Percentiles rank a stretch among this genome's conserved stretches.
Conservation (phyloP, 495 filamentous ascomycete genomes). For the Penicilliopsis zonata region DNA sequence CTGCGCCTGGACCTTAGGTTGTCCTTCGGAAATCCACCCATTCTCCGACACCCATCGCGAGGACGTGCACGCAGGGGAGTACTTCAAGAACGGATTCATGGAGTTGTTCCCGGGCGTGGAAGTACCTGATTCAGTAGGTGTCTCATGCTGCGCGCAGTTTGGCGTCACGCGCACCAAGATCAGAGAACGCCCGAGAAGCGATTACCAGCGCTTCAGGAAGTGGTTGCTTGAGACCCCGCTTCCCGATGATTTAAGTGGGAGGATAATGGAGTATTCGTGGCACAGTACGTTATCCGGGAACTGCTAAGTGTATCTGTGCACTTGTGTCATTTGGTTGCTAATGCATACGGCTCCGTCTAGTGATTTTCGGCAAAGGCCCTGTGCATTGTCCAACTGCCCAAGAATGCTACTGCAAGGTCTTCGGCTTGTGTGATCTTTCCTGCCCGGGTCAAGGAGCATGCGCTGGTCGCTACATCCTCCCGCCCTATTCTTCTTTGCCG, state of each 20-base stretch:
- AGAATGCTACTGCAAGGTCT: constrained; percentile 54
- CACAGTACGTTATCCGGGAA: constrained; percentile 32
- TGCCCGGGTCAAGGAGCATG: constrained; percentile 25
- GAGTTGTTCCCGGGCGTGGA: constrained; percentile 39
- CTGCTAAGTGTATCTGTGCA: constrained; percentile 4
- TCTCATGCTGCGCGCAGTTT: constrained; percentile 64
- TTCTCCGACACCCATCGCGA: constrained; percentile 27
- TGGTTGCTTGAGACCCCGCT: constrained; percentile 50
- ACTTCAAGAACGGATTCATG: constrained; percentile 41
- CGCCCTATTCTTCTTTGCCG: constrained; percentile 33
- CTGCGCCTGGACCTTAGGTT: constrained; percentile 50
- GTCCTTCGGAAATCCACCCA: constrained; percentile 46
- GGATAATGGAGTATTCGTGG: constrained; percentile 66
- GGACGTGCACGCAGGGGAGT: constrained; percentile 33
- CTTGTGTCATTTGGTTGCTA: background rate
- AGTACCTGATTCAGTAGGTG: constrained; percentile 38
- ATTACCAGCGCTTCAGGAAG: constrained; percentile 43
- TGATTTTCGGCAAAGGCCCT: constrained; percentile 38
- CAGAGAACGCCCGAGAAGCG: constrained; percentile 28
- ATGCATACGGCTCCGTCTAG: constrained; percentile 8
- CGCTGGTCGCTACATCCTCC: constrained; percentile 33
- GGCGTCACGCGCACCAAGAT: constrained; percentile 49
- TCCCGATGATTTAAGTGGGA: constrained; percentile 44
- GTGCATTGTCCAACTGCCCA: constrained; percentile 44
- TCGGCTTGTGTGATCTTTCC: constrained; percentile 42